Conservation (phyloP, 345 rosid genomes). For the Dimocarpus longan region DNA sequence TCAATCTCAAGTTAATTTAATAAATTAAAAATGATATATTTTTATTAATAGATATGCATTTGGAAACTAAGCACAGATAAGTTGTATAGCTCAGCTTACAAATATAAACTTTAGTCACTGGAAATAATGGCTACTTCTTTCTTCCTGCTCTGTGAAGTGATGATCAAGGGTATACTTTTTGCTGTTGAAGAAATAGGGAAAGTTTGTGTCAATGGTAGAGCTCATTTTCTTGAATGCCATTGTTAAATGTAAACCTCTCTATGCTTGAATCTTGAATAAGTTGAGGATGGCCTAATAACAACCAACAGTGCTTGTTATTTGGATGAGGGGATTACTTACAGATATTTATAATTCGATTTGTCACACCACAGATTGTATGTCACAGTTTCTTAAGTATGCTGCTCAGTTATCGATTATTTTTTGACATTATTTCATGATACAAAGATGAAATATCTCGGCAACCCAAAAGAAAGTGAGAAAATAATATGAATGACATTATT, state of each 20-base stretch:
- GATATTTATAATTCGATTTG: neutral
- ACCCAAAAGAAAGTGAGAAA: neutral
- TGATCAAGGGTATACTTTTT: neutral
- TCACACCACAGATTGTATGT: neutral
- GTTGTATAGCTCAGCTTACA: neutral
- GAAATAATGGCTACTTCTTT: neutral
- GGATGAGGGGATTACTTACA: neutral
- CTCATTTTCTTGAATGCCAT: neutral
- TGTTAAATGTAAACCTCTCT: neutral
- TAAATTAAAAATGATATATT: neutral
- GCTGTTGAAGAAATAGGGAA: neutral
- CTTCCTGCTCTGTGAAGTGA: neutral
- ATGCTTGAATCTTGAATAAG: constrained; percentile 16
- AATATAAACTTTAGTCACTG: neutral
- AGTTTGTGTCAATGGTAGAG: neutral
- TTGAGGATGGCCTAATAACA: neutral
- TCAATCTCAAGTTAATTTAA: too few species aligned
- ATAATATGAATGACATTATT: neutral
- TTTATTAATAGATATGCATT: neutral
- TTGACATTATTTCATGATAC: neutral
- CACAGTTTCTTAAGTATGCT: constrained; percentile 2
- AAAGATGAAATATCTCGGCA: constrained; percentile 10
- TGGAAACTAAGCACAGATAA: neutral
- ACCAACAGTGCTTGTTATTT: constrained; percentile 2
- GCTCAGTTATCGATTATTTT: neutral